Evolutionary conservation across 257 asterid species (phyloP).

Genomic region (Paulownia fortunei): DNA sequence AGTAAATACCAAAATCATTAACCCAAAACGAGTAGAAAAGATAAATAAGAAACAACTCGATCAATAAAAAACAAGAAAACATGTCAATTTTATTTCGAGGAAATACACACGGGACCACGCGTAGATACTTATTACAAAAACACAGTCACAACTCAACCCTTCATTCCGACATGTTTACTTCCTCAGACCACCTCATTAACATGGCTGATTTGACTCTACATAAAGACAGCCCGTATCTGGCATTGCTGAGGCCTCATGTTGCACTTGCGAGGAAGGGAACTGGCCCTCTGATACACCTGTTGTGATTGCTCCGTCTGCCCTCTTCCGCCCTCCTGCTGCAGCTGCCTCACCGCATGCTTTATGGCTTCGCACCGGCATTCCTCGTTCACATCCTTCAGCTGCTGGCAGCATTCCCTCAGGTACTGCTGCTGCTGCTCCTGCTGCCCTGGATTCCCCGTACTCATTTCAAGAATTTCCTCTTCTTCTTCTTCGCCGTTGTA

Average conservation of each 20-base stretch:
- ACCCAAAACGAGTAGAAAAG: background rate
- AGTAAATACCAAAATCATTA: background rate
- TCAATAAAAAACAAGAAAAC: background rate
- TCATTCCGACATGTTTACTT: background rate
- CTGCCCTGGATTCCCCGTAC: background rate
- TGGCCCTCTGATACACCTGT: slow-evolving; percentile 37
- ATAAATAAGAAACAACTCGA: too few relatives aligned
- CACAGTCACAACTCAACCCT: background rate
- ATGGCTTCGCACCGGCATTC: slow-evolving; percentile 52
- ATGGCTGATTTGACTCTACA: slow-evolving; percentile 21
- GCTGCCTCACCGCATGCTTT: slow-evolving; percentile 33
- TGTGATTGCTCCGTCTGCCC: background rate
- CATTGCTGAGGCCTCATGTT: slow-evolving; percentile 36
- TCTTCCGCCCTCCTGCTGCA: slow-evolving; percentile 29
- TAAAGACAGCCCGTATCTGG: slow-evolving; percentile 26
- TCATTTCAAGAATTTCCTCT: background rate
- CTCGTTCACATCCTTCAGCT: slow-evolving; percentile 29
- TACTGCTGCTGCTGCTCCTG: slow-evolving; percentile 9
- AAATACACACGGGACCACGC: slow-evolving; percentile 22
- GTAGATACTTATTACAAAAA: background rate
- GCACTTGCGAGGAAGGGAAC: slow-evolving; percentile 40
- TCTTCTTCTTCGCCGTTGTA: background rate
- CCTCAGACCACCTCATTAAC: background rate
- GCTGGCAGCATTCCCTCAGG: slow-evolving; percentile 41
- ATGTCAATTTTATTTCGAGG: background rate